Conservation (phyloP, 164 flowering plant genomes). For the Magnolia officinalis region DNA sequence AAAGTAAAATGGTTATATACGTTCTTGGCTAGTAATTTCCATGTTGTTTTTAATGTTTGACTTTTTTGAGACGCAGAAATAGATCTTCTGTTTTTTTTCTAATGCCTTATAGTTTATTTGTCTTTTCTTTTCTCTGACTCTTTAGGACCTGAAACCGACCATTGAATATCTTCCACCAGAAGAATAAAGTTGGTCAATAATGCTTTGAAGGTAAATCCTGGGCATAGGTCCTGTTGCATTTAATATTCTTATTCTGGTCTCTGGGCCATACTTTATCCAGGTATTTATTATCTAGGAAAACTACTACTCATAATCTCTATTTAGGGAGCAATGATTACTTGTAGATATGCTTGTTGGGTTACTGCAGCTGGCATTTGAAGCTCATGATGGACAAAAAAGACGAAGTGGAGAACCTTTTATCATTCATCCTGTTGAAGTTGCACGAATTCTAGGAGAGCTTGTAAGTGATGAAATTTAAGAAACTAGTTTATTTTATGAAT, state of each 20-base stretch:
- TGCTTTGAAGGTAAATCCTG: constrained; percentile 66
- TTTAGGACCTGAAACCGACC: constrained; percentile 72
- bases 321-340: constrained; percentile 2
- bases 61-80: not conserved
- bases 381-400: constrained; percentile 97
- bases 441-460: constrained; percentile 92
- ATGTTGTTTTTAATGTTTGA: not conserved
- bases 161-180: constrained; percentile 72
- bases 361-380: constrained; percentile 91
- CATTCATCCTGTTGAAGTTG: constrained; percentile 99
- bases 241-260: not conserved
- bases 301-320: not conserved
- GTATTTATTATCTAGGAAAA: not conserved
- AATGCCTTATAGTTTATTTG: not conserved
- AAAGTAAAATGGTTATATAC: not conserved
- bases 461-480: constrained; percentile 42
- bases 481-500: not conserved
- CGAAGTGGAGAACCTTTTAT: constrained; percentile 99
- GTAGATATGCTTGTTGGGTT: constrained; percentile 12
- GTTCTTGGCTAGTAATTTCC: not conserved
- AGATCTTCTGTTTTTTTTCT: not conserved
- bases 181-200: constrained; percentile 66
- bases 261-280: not conserved
- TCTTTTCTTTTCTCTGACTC: not conserved
- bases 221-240: not conserved